Evolutionary conservation across 2,329 filamentous ascomycete species (phyloP).

Genomic region (Ceratocystis smalleyi): DNA sequence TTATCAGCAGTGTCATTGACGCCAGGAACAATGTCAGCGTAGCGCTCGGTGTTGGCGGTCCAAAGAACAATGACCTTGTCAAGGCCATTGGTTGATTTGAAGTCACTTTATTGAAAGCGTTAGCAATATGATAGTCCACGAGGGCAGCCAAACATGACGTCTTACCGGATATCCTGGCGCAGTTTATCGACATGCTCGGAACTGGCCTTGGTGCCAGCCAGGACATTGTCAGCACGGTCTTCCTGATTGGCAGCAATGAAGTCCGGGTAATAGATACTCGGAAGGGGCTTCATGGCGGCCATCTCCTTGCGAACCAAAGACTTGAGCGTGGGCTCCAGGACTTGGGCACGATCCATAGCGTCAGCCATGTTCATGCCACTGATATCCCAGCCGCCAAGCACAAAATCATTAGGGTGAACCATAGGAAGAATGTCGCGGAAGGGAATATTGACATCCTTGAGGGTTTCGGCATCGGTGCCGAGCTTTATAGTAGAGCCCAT

Average conservation of each 20-base stretch:
- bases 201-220: slow-evolving; percentile 70
- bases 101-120: slow-evolving; percentile 42
- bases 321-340: slow-evolving; percentile 93
- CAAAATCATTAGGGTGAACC: slow-evolving; percentile 92
- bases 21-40: slow-evolving; percentile 70
- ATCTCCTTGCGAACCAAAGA: slow-evolving; percentile 82
- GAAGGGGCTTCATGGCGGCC: slow-evolving; percentile 71
- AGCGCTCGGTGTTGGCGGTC: slow-evolving; percentile 98
- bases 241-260: slow-evolving; percentile 99
- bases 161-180: slow-evolving; percentile 61
- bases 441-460: slow-evolving; percentile 85
- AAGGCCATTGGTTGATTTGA: slow-evolving; percentile 70
- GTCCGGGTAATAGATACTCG: slow-evolving; percentile 95
- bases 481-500: slow-evolving; percentile 98
- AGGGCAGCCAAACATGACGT: not conserved
- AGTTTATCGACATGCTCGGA: slow-evolving; percentile 83
- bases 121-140: not conserved
- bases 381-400: slow-evolving; percentile 95
- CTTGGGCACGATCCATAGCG: slow-evolving; percentile 89
- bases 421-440: slow-evolving; percentile 90
- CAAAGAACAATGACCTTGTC: slow-evolving; percentile 96
- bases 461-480: slow-evolving; percentile 68
- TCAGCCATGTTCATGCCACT: slow-evolving; percentile 75
- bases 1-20: slow-evolving; percentile 97
- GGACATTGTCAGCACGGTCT: slow-evolving; percentile 80